These are phyloP conservation scores for Candida labiduridarum DNA, from an alignment of 1,139 yeast genomes.

Conservation along the genomic window DNA sequence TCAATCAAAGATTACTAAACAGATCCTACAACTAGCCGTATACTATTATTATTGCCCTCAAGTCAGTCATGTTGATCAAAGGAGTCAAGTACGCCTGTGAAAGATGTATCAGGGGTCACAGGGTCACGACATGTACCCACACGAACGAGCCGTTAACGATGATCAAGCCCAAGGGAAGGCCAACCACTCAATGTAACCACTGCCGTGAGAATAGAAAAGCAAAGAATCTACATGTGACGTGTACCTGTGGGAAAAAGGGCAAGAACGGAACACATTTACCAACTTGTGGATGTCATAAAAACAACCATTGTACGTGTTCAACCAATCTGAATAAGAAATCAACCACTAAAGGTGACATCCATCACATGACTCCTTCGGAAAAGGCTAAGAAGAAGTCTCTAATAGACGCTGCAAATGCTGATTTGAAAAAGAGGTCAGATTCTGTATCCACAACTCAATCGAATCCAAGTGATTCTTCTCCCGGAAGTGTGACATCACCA, in stretches of 20 bases:
- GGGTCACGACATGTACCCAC: slow-evolving; percentile 92
- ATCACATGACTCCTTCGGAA: slow-evolving; percentile 23
- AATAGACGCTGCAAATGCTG: slow-evolving; percentile 25
- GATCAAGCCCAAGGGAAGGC: slow-evolving; percentile 96
- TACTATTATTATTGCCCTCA: not conserved
- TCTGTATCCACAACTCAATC: slow-evolving; percentile 5
- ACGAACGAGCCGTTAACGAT: slow-evolving; percentile 86
- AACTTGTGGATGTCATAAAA: slow-evolving; percentile 57
- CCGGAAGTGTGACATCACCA: slow-evolving; percentile 11
- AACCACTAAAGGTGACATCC: slow-evolving; percentile 15
- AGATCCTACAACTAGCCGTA: not conserved
- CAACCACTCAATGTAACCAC: slow-evolving; percentile 87
- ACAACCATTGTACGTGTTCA: slow-evolving; percentile 63
- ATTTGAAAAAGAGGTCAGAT: slow-evolving; percentile 14
- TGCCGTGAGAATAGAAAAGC: slow-evolving; percentile 79
- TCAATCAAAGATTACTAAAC: not conserved
- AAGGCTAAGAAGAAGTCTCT: slow-evolving; percentile 32
- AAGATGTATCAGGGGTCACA: slow-evolving; percentile 92
- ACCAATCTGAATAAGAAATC: slow-evolving; percentile 25
- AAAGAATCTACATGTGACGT: slow-evolving; percentile 69
- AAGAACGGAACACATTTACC: slow-evolving; percentile 48
- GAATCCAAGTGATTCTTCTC: slow-evolving; percentile 12
- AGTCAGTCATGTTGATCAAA: slow-evolving; percentile 76
- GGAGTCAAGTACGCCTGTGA: slow-evolving; percentile 97
- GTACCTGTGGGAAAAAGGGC: slow-evolving; percentile 70